A percentile compares a stretch with the other conserved stretches of the same genome.
Conservation (phyloP, 2,329 filamentous ascomycete genomes). For the Penicillium sp. region DNA sequence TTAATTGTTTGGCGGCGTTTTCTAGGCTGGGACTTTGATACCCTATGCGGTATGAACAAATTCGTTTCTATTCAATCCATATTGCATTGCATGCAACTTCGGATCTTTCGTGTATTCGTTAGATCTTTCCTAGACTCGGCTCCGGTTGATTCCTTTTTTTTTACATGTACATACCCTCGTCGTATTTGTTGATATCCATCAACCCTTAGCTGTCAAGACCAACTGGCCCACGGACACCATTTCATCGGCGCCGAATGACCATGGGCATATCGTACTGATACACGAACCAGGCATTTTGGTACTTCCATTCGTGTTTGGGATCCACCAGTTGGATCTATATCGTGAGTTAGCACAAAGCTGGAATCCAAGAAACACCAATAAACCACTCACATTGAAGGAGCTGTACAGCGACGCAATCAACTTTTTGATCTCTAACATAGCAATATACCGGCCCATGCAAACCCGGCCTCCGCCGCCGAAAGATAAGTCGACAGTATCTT, state of each 20-base stretch:
- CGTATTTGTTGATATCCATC: neutral
- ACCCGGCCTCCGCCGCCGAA: constrained; percentile 58
- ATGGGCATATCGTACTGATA: constrained; percentile 59
- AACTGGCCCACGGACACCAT: too few relatives aligned
- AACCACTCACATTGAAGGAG: constrained; percentile 20
- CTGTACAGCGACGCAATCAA: constrained; percentile 52
- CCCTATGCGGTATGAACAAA: constrained; percentile 21
- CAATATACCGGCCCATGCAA: constrained; percentile 58
- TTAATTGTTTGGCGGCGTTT: constrained; percentile 16
- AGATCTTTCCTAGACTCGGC: neutral
- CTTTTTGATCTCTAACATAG: constrained; percentile 61
- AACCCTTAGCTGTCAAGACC: neutral
- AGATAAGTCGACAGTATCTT: constrained; percentile 38
- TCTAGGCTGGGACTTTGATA: constrained; percentile 23
- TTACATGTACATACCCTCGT: neutral
- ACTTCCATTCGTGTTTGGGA: constrained; percentile 51
- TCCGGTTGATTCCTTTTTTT: neutral
- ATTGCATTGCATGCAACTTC: constrained; percentile 12
- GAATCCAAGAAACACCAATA: neutral
- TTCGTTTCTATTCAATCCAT: constrained; percentile 14
- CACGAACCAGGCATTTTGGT: constrained; percentile 61
- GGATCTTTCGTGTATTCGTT: constrained; percentile 8
- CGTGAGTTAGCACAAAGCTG: constrained; percentile 25
- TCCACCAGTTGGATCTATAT: constrained; percentile 56
- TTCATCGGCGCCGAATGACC: constrained; percentile 15